Evolutionary conservation across 2,329 filamentous ascomycete genomes (phyloP).

Genomic region (Fusarium temperatum): DNA sequence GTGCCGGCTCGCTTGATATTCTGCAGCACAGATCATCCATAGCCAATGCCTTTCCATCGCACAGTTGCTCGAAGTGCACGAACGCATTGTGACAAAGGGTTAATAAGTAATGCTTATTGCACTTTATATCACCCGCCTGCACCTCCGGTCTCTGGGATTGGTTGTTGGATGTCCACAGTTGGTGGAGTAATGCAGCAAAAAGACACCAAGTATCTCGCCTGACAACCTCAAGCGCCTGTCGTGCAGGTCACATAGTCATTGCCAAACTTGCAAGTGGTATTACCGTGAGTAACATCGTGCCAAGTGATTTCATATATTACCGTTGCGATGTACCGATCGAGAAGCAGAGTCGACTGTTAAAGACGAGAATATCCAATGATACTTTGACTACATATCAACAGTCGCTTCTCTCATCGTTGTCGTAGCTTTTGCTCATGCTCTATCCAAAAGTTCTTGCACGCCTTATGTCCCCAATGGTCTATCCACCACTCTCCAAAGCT

Average conservation of each 20-base stretch:
- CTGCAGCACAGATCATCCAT: not conserved
- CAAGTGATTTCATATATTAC: not conserved
- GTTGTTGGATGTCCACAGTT: constrained; percentile 5
- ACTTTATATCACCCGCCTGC: constrained; percentile 9
- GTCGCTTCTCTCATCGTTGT: constrained; percentile 62
- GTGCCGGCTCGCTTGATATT: not conserved
- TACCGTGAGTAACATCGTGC: not conserved
- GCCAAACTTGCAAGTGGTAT: not conserved
- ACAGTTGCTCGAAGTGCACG: not conserved
- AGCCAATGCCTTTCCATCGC: not conserved
- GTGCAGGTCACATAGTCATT: not conserved
- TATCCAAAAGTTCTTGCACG: constrained; percentile 87
- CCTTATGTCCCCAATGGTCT: constrained; percentile 84
- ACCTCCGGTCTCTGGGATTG: constrained; percentile 12
- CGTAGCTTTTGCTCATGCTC: constrained; percentile 75
- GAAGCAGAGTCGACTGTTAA: not conserved
- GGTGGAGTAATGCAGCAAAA: constrained; percentile 20
- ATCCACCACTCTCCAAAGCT: constrained; percentile 98
- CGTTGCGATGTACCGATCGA: not conserved
- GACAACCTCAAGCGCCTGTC: constrained; percentile 1
- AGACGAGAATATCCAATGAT: not conserved
- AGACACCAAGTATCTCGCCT: constrained; percentile 11
- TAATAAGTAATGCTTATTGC: constrained; percentile 5
- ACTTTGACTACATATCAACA: not conserved
- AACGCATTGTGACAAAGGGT: not conserved